Evolutionary conservation across 345 rosid genomes (phyloP), one percentile per base, ranked within the genome.

Genomic region (Hibiscus mutabilis): DNA sequence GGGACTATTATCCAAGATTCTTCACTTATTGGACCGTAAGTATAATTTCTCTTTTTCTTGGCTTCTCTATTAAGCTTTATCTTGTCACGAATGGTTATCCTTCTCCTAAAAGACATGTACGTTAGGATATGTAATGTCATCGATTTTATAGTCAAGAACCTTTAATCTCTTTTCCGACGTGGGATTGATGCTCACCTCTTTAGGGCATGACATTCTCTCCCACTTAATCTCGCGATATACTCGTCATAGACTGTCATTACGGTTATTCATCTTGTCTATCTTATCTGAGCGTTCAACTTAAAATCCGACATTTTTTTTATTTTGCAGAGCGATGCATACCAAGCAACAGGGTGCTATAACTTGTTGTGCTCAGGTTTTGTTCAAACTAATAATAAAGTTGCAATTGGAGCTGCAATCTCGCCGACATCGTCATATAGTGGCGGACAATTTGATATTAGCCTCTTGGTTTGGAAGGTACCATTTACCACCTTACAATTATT

Each of bases 11-110:
- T 71, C 96, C 99, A 25, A 92, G 99, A 83, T 96, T 96, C 81
- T 96, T 96, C 56, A 96, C 96, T 3, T 96, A 96, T 75, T 96
- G 99, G 99, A 96, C 99, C 46, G 99, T 96, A 79, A 85, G 88
- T 83, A 58, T 47, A 16, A 33, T 40, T 13, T 5, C 35, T 11
- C 13, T 7, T 21, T 37, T 12, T 47, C 44, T 52, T 53, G 13
- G 14, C 35, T 68, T 35, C 8, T 35, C 58, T 25, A 4, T 8
- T 13, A 25, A 74, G 19, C 47, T 44, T 18, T 60, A 9, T 49
- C 70, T 74, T 29, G 31, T 29, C 29, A 29, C 4, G 31, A 0
- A 29, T 3, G 3, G 31, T 29, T 29, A 29, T 29, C 0, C 31
- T 29, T 3, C 31, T 29, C 31, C 3, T 3, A 29, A 29, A 29